Evolutionary conservation across 108 stramenopile species (phyloP).

Genomic region (Conticribra weissflogii): DNA sequence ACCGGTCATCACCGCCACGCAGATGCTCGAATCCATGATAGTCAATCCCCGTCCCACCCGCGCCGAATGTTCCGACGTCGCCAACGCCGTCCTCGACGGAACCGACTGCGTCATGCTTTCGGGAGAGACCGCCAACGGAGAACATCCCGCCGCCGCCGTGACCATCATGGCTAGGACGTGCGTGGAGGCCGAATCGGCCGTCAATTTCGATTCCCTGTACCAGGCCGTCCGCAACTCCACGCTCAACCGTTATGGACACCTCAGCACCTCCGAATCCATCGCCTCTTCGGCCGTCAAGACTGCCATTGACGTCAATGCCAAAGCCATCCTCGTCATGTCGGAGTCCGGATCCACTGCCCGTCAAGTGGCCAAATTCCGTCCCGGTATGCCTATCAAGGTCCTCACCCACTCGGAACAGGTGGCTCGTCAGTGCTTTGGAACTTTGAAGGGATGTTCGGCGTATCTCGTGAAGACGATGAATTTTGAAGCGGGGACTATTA

Average conservation of each 20-base stretch:
- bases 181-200: conserved; percentile 89
- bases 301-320: conserved; percentile 92
- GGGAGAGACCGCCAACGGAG: conserved; percentile 97
- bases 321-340: conserved; percentile 92
- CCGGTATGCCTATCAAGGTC: conserved; percentile 83
- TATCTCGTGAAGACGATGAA: conserved; percentile 66
- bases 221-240: conserved; percentile 87
- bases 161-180: conserved; percentile 94
- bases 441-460: conserved; percentile 79
- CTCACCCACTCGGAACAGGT: conserved; percentile 78
- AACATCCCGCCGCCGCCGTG: conserved; percentile 88
- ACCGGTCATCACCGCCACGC: conserved; percentile 98
- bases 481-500: conserved; percentile 71
- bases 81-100: conserved; percentile 98
- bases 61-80: conserved; percentile 98
- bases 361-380: conserved; percentile 97
- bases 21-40: conserved; percentile 99
- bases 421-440: conserved; percentile 86
- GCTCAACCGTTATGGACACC: conserved; percentile 58
- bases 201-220: conserved; percentile 72
- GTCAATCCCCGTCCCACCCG: conserved; percentile 98
- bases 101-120: conserved; percentile 98
- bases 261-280: conserved; percentile 86
- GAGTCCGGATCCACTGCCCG: conserved; percentile 94
- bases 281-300: conserved; percentile 98